Conservation (phyloP, 768 basidiomycete species). For the Mycena venus region DNA sequence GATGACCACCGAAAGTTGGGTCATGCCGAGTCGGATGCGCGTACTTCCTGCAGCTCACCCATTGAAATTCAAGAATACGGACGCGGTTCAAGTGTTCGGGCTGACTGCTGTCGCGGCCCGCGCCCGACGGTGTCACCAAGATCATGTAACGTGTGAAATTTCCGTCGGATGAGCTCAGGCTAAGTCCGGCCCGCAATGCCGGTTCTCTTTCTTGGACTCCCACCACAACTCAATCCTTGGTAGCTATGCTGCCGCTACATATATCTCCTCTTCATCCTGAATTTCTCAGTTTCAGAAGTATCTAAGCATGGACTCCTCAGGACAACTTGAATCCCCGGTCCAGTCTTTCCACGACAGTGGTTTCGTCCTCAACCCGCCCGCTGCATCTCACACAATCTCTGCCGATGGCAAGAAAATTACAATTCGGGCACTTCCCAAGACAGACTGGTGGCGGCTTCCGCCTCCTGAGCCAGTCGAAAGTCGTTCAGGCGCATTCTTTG, state of each 20-base stretch:
- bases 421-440: slow-evolving; percentile 17
- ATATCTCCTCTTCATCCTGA: too few relatives aligned
- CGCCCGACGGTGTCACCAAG: background rate
- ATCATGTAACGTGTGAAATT: too few relatives aligned
- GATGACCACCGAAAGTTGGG: background rate
- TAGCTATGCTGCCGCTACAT: too few relatives aligned
- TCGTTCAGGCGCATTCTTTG: slow-evolving; percentile 25
- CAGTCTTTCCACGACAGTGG: slow-evolving; percentile 8
- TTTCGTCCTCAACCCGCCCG: slow-evolving; percentile 26
- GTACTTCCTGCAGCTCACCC: background rate
- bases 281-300: background rate
- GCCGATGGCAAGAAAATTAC: slow-evolving; percentile 16
- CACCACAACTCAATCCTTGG: too few relatives aligned
- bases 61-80: background rate
- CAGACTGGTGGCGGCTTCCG: slow-evolving; percentile 30
- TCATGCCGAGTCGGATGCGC: background rate
- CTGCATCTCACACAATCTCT: slow-evolving; percentile 23
- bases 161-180: too few relatives aligned
- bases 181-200: too few relatives aligned
- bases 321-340: background rate
- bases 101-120: background rate
- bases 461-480: slow-evolving; percentile 25
- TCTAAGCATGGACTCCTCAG: background rate
- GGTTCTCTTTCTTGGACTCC: too few relatives aligned
- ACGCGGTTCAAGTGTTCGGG: background rate